phyloP scores from a whole-genome alignment of 768 basidiomycete genomes.

The Tephrocybe sp. region DNA sequence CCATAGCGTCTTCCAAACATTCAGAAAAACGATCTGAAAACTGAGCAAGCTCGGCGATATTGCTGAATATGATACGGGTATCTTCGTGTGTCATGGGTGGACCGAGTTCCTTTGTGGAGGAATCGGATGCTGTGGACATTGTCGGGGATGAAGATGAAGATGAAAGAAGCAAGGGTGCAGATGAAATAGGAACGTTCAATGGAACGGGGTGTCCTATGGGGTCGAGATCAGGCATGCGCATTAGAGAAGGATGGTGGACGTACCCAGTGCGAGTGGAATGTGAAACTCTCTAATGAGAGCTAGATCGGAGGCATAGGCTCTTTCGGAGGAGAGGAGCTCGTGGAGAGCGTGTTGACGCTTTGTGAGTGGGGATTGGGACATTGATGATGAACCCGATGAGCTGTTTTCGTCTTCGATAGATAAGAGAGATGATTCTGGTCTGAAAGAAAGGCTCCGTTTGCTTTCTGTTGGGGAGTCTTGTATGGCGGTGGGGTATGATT shows the following conservation, averaged over 20 bases:
- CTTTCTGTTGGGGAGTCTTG: slow-evolving; percentile 16
- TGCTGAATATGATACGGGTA: slow-evolving; percentile 69
- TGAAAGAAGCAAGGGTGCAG: slow-evolving; percentile 47
- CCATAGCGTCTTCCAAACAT: slow-evolving; percentile 63
- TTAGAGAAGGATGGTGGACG: slow-evolving; percentile 19
- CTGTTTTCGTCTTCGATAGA: slow-evolving; percentile 23
- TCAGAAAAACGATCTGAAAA: slow-evolving; percentile 69
- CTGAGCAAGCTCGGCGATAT: slow-evolving; percentile 70
- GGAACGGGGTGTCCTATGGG: slow-evolving; percentile 32
- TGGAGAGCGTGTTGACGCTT: slow-evolving; percentile 78
- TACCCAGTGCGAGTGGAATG: slow-evolving; percentile 75
- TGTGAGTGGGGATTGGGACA: slow-evolving; percentile 38
- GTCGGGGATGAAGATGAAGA: slow-evolving; percentile 50
- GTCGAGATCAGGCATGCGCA: not conserved
- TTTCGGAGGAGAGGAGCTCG: slow-evolving; percentile 76
- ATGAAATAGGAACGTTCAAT: slow-evolving; percentile 22
- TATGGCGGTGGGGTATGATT: slow-evolving; percentile 25
- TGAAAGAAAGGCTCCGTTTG: slow-evolving; percentile 22
- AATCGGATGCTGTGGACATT: slow-evolving; percentile 49
- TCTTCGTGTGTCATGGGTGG: slow-evolving; percentile 74
- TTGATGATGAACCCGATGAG: slow-evolving; percentile 22
- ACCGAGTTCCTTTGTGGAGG: slow-evolving; percentile 34
- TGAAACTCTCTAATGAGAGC: slow-evolving; percentile 75
- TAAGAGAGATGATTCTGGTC: slow-evolving; percentile 28
- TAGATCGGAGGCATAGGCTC: slow-evolving; percentile 82